phyloP scores from a whole-genome alignment of 106 monocot species.

The Dendrobium chrysotoxum region DNA sequence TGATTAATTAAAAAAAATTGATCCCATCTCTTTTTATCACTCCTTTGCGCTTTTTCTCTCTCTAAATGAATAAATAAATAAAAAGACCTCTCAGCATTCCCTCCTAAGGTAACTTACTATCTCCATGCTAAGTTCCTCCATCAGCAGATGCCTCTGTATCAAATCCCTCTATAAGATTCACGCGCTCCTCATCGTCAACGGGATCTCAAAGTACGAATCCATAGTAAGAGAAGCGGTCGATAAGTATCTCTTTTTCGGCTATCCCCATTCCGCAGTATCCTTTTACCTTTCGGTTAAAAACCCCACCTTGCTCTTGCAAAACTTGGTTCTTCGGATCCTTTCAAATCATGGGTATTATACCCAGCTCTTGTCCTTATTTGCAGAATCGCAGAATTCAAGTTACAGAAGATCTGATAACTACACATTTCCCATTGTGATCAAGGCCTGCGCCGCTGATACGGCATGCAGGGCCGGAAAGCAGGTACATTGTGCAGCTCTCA shows the following conservation, averaged over 20 bases:
- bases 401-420: constrained; percentile 30
- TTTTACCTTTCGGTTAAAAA: constrained; percentile 7
- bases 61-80: too few relatives aligned
- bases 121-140: constrained; percentile 3
- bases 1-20: too few relatives aligned
- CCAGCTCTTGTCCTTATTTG: constrained; percentile 31
- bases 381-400: constrained; percentile 3
- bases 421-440: constrained; percentile 62
- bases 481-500: constrained; percentile 39
- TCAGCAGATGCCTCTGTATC: constrained; percentile 4
- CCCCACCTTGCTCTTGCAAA: constrained; percentile 31
- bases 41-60: too few relatives aligned
- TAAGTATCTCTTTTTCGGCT: constrained; percentile 13
- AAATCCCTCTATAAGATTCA: constrained; percentile 26
- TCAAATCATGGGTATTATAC: constrained; percentile 35
- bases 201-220: constrained; percentile 5
- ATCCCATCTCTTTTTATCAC: too few relatives aligned
- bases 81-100: too few relatives aligned
- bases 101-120: background rate
- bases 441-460: constrained; percentile 35
- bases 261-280: constrained; percentile 11
- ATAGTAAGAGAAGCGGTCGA: constrained; percentile 9
- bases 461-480: constrained; percentile 20
- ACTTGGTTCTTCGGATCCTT: constrained; percentile 35
- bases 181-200: constrained; percentile 13